Evolutionary conservation across 352 stramenopile genomes (phyloP).

Genomic region (Phytophthora podocarpi): DNA sequence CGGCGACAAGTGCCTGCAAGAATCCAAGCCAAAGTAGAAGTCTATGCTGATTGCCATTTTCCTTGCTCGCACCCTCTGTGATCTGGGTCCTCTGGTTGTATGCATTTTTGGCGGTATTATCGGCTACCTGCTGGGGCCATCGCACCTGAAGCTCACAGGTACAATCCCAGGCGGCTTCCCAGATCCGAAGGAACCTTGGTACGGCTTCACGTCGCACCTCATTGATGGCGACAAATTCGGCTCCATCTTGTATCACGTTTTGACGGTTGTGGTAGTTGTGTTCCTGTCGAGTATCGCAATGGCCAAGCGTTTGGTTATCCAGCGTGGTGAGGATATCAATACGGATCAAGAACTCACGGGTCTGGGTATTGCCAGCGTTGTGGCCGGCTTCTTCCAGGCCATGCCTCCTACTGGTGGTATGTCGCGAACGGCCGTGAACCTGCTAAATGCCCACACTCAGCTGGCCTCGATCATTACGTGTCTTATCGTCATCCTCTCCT

Average conservation of each 20-base stretch:
- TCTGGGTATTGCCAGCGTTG: slow-evolving; percentile 16
- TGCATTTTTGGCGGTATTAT: slow-evolving; percentile 22
- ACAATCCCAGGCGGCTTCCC: slow-evolving; percentile 22
- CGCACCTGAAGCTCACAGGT: slow-evolving; percentile 19
- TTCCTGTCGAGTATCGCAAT: slow-evolving; percentile 30
- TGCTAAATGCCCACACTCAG: slow-evolving; percentile 24
- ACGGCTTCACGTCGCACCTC: slow-evolving; percentile 19
- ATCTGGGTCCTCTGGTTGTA: slow-evolving; percentile 20
- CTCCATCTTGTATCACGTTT: slow-evolving; percentile 19
- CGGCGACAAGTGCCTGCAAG: not conserved
- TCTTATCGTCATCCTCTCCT: slow-evolving; percentile 11
- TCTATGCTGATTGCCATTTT: slow-evolving; percentile 10
- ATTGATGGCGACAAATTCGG: slow-evolving; percentile 17
- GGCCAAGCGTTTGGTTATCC: slow-evolving; percentile 24
- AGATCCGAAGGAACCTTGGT: slow-evolving; percentile 17
- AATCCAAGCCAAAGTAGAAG: slow-evolving; percentile 3
- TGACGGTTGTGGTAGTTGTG: slow-evolving; percentile 16
- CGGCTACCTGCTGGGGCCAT: slow-evolving; percentile 16
- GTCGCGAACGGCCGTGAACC: slow-evolving; percentile 19
- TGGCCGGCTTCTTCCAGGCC: slow-evolving; percentile 20
- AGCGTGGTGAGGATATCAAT: slow-evolving; percentile 19
- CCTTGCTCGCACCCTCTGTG: slow-evolving; percentile 16
- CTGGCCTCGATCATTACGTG: slow-evolving; percentile 16
- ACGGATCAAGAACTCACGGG: slow-evolving; percentile 23
- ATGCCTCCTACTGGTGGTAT: slow-evolving; percentile 25